Evolutionary conservation across 2,329 filamentous ascomycete genomes (phyloP).

Genomic region (Aphanocladium album): DNA sequence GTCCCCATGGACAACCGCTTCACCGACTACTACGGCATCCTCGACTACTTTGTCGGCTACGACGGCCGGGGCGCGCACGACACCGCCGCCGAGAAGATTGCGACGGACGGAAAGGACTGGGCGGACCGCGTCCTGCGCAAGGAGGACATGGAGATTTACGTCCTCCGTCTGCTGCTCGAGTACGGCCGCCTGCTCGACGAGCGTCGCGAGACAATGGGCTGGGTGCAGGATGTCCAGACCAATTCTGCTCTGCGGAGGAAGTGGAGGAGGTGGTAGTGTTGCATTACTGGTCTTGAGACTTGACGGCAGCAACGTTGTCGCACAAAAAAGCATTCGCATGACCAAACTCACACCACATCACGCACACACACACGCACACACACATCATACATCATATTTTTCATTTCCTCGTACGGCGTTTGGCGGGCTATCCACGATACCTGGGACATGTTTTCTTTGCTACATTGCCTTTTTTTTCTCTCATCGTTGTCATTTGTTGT

Average conservation of each 20-base stretch:
- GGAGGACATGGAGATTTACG: slow-evolving; percentile 72
- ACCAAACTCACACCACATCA: too few relatives aligned
- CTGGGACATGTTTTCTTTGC: background rate
- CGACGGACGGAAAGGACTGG: slow-evolving; percentile 61
- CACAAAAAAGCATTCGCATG: too few relatives aligned
- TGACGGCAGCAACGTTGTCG: background rate
- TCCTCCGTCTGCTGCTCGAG: slow-evolving; percentile 58
- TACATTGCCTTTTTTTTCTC: background rate
- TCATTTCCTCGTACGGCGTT: background rate
- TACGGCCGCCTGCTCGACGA: slow-evolving; percentile 54
- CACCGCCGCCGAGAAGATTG: slow-evolving; percentile 57
- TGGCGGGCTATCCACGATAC: background rate
- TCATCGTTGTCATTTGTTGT: background rate
- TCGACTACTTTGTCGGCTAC: slow-evolving; percentile 70
- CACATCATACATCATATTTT: background rate
- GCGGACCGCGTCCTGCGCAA: slow-evolving; percentile 61
- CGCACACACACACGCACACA: too few relatives aligned
- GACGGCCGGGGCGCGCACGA: slow-evolving; percentile 45
- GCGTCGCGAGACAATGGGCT: slow-evolving; percentile 48
- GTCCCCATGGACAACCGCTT: slow-evolving; percentile 74
- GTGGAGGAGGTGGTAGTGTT: slow-evolving; percentile 24
- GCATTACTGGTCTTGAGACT: too few relatives aligned
- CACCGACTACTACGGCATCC: slow-evolving; percentile 64
- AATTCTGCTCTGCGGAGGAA: slow-evolving; percentile 28
- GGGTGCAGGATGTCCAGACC: slow-evolving; percentile 45